Evolutionary conservation across 345 rosid genomes (phyloP).

Genomic region (Populus nigra): DNA sequence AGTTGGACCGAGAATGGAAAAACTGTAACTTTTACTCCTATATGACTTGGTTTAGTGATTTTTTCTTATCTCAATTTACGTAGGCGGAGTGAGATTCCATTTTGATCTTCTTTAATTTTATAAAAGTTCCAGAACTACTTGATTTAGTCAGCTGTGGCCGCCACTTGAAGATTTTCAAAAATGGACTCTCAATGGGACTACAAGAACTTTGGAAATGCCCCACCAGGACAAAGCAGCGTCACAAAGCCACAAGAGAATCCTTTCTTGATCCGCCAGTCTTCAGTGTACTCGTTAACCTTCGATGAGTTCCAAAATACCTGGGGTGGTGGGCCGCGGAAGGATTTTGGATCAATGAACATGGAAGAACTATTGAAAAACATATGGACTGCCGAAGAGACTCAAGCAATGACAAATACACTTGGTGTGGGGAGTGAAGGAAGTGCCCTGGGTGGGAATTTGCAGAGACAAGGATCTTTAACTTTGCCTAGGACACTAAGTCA

Average conservation of each 20-base stretch:
- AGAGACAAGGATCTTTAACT: constrained; percentile 41
- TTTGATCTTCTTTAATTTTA: constrained; percentile 16
- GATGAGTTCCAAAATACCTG: constrained; percentile 34
- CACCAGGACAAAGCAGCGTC: constrained; percentile 10
- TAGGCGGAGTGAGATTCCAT: constrained; percentile 8
- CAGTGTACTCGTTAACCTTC: constrained; percentile 31
- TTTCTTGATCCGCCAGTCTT: constrained; percentile 20
- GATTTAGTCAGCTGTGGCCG: constrained; percentile 13
- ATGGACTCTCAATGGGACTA: constrained; percentile 49
- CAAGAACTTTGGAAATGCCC: constrained; percentile 12
- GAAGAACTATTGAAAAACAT: constrained; percentile 35
- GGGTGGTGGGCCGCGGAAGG: constrained; percentile 30
- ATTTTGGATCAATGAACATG: constrained; percentile 37
- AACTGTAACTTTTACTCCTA: constrained; percentile 7
- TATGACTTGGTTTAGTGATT: constrained; percentile 17
- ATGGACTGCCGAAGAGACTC: constrained; percentile 34
- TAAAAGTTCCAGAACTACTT: constrained; percentile 15
- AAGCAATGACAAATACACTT: constrained; percentile 20
- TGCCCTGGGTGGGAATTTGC: constrained; percentile 54
- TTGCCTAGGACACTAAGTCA: constrained; percentile 38
- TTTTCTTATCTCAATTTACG: constrained; percentile 17
- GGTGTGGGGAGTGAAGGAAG: constrained; percentile 12
- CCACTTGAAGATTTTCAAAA: constrained; percentile 19
- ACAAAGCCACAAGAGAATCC: constrained; percentile 15
- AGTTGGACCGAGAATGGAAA: not conserved